Conservation (phyloP, 495 filamentous ascomycete genomes). For the Aspergillus avenaceus region DNA sequence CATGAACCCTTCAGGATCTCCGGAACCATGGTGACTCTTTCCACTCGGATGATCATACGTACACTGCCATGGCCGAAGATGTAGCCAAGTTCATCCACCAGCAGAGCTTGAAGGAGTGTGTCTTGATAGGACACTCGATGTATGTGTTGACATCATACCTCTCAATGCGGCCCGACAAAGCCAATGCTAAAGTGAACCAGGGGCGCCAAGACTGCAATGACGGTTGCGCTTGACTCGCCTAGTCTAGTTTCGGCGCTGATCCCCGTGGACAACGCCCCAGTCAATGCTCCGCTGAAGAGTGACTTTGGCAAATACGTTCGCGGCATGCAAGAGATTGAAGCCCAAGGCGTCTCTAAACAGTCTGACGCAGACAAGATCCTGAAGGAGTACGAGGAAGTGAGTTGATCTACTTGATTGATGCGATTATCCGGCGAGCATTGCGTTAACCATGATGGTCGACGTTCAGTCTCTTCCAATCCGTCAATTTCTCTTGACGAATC, state of each 20-base stretch:
- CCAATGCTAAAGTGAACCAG: conserved; percentile 29
- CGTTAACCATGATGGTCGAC: conserved; percentile 5
- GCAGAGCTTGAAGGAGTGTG: conserved; percentile 63
- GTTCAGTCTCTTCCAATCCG: conserved; percentile 65
- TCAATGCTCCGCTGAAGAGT: conserved; percentile 67
- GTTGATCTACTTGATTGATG: background rate
- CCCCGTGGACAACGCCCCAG: conserved; percentile 88
- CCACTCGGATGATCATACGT: conserved; percentile 74
- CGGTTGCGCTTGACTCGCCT: conserved; percentile 68
- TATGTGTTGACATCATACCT: conserved; percentile 31
- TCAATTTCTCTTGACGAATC: conserved; percentile 91
- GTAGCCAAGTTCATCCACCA: conserved; percentile 74
- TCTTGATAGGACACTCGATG: conserved; percentile 95
- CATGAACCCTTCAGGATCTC: conserved; percentile 59
- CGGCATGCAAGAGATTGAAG: conserved; percentile 80
- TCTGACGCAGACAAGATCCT: conserved; percentile 80
- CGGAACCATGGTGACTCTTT: conserved; percentile 92
- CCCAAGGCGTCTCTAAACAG: conserved; percentile 53
- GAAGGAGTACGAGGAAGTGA: conserved; percentile 65
- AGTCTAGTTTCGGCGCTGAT: conserved; percentile 64
- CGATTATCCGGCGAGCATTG: background rate
- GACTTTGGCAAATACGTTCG: conserved; percentile 78
- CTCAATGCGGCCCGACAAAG: background rate
- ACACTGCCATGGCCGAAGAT: conserved; percentile 81
- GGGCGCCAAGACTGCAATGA: conserved; percentile 95